A percentile compares a stretch with the other conserved stretches of the same genome.
These are phyloP conservation scores for Rhizodiscina lignyota DNA, from an alignment of 495 filamentous ascomycete genomes.

Conservation along the genomic window DNA sequence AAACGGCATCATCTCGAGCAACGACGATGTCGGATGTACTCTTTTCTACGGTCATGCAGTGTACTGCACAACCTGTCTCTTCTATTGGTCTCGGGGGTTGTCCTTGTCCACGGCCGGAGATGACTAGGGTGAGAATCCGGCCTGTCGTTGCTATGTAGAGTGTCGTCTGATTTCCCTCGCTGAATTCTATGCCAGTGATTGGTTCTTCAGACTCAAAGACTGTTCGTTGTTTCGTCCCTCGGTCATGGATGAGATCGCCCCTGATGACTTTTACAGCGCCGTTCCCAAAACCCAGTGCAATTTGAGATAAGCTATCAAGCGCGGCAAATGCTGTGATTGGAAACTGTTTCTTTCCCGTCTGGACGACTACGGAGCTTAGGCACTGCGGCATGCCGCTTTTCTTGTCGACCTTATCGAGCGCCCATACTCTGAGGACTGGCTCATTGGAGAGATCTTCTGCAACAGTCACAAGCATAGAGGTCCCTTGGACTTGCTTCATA, in stretches of 20 bases:
- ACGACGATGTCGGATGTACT: slow-evolving; percentile 73
- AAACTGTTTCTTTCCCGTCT: slow-evolving; percentile 86
- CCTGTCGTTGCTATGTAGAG: slow-evolving; percentile 86
- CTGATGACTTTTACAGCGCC: slow-evolving; percentile 85
- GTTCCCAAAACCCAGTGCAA: slow-evolving; percentile 91
- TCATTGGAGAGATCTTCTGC: slow-evolving; percentile 77
- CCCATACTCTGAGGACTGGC: slow-evolving; percentile 88
- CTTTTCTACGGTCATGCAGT: slow-evolving; percentile 80
- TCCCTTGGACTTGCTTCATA: slow-evolving; percentile 84
- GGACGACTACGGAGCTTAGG: slow-evolving; percentile 64
- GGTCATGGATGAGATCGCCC: slow-evolving; percentile 87
- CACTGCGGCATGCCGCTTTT: slow-evolving; percentile 81
- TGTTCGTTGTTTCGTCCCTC: slow-evolving; percentile 87
- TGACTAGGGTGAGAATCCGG: slow-evolving; percentile 70
- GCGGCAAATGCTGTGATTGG: slow-evolving; percentile 84
- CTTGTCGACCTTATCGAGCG: slow-evolving; percentile 82
- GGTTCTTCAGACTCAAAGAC: slow-evolving; percentile 96
- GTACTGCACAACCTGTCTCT: slow-evolving; percentile 72
- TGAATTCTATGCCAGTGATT: slow-evolving; percentile 74
- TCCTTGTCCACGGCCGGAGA: slow-evolving; percentile 73
- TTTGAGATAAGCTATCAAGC: slow-evolving; percentile 71
- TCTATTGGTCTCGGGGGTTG: slow-evolving; percentile 79
- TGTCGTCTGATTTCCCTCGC: slow-evolving; percentile 49
- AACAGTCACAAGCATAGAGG: slow-evolving; percentile 71
- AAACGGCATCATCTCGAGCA: slow-evolving; percentile 84